Percentiles rank a stretch among this genome's conserved stretches.
Conservation (phyloP, 768 basidiomycete species). For the Neoboletus subvelutipes region DNA sequence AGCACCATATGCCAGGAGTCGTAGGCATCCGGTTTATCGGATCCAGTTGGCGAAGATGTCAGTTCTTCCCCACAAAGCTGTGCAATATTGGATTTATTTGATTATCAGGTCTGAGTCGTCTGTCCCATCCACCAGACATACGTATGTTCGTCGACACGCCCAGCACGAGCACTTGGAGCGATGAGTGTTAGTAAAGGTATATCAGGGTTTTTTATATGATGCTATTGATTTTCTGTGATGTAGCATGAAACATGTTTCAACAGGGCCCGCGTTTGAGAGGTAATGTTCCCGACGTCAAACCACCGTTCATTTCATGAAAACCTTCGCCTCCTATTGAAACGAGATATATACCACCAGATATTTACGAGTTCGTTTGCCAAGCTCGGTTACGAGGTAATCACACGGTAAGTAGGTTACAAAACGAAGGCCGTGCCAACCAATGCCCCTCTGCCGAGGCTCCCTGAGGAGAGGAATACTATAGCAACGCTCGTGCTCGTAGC, state of each 20-base stretch:
- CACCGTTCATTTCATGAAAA: neutral
- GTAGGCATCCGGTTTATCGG: neutral
- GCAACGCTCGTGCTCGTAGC: neutral
- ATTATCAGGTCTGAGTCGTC: too few relatives aligned
- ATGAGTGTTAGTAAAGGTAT: neutral
- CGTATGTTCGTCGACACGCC: neutral
- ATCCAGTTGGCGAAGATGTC: neutral
- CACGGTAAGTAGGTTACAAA: slow-evolving; percentile 12
- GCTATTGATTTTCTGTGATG: neutral
- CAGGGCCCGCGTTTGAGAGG: neutral
- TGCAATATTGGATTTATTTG: neutral
- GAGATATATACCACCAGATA: neutral
- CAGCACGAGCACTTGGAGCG: neutral
- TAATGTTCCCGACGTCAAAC: neutral
- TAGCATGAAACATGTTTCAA: slow-evolving; percentile 6
- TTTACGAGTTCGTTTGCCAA: neutral
- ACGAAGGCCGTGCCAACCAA: slow-evolving; percentile 21
- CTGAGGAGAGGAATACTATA: neutral
- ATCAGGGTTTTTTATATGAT: neutral
- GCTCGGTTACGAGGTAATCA: neutral
- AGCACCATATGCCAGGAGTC: neutral
- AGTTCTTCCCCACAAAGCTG: slow-evolving; percentile 8
- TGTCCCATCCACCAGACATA: neutral
- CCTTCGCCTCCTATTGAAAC: neutral
- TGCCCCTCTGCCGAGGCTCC: neutral